phyloP scores from a whole-genome alignment of 345 rosid genomes.

The Eutrema yunnanense region DNA sequence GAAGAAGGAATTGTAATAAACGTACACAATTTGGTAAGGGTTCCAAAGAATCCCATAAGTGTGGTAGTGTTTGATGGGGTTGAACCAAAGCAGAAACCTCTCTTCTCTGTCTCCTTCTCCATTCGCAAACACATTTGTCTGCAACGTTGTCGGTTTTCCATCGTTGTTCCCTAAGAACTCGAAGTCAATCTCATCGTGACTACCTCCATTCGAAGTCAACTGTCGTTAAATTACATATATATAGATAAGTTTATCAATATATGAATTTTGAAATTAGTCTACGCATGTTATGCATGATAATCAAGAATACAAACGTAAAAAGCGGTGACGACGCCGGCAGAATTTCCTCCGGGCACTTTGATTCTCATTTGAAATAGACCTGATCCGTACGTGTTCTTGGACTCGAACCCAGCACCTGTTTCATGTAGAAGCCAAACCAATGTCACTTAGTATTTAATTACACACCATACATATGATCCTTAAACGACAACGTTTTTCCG shows the following conservation, averaged over 20 bases:
- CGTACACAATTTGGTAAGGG: conserved; percentile 65
- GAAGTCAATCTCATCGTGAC: conserved; percentile 67
- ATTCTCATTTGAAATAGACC: conserved; percentile 51
- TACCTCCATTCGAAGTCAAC: conserved; percentile 36
- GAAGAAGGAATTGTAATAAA: not conserved
- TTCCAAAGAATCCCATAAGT: conserved; percentile 67
- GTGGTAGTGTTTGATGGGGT: conserved; percentile 54
- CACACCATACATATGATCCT: not conserved
- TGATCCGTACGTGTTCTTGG: conserved; percentile 46
- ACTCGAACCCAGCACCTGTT: conserved; percentile 57
- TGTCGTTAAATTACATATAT: not conserved
- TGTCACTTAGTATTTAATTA: not conserved
- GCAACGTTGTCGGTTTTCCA: conserved; percentile 49
- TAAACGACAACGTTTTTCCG: not conserved
- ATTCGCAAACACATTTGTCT: conserved; percentile 57
- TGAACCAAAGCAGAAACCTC: conserved; percentile 64
- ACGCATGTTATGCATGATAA: not conserved
- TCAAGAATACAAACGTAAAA: conserved; percentile 33
- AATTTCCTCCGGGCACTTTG: conserved; percentile 49
- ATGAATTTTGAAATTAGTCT: not conserved
- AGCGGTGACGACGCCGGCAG: conserved; percentile 65
- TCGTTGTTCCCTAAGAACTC: conserved; percentile 66
- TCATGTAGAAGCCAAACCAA: not conserved
- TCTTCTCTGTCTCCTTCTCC: conserved; percentile 64
- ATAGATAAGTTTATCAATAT: not conserved